These are phyloP conservation scores for Mucor circinelloides DNA, from an alignment of 371 early-diverging fungal genomes.

Conservation along the genomic window DNA sequence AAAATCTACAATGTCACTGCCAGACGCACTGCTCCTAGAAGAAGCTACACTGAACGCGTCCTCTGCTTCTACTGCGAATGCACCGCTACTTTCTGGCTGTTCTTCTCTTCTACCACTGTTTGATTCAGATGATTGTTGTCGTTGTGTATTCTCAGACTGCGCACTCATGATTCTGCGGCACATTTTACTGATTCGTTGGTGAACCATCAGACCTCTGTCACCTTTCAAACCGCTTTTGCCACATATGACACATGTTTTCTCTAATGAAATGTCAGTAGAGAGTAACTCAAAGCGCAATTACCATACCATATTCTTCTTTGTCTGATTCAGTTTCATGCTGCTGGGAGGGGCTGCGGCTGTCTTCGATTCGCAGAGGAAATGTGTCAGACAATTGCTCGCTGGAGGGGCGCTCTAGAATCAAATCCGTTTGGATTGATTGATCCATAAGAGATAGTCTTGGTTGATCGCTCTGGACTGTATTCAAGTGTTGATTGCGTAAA, in stretches of 20 bases:
- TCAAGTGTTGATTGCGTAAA: neutral
- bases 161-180: neutral
- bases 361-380: no score
- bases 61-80: no score
- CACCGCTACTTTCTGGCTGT: no score
- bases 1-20: neutral
- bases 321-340: no score
- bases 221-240: neutral
- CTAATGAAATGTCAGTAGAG: neutral
- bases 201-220: neutral
- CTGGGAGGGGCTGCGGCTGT: no score
- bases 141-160: neutral
- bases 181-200: neutral
- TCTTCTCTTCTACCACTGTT: no score
- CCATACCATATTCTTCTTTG: neutral
- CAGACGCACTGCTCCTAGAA: neutral
- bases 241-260: neutral
- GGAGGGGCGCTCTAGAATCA: no score
- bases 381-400: no score
- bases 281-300: neutral
- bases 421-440: no score
- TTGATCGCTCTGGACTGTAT: neutral
- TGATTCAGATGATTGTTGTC: neutral
- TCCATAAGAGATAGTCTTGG: no score
- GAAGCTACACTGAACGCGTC: no score